Conservation (phyloP, 805 yeast species). For the Millerozyma acaciae region DNA sequence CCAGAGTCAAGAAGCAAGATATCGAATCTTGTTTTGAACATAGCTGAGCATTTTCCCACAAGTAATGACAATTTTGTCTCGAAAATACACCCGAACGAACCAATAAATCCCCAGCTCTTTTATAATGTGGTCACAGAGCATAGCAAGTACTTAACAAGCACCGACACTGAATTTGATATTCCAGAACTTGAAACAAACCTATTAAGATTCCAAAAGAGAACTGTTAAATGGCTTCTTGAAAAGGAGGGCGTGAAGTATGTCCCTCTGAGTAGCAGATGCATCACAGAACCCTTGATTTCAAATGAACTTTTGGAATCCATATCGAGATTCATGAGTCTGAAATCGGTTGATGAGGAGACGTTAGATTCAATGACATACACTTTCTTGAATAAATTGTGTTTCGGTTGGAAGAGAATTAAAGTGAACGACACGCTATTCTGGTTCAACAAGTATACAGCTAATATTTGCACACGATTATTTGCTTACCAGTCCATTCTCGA, state of each 20-base stretch:
- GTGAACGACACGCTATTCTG: slow-evolving; percentile 24
- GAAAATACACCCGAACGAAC: slow-evolving; percentile 11
- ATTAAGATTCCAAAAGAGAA: slow-evolving; percentile 48
- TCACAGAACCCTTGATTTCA: slow-evolving; percentile 16
- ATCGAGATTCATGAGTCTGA: slow-evolving; percentile 3
- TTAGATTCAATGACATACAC: slow-evolving; percentile 21
- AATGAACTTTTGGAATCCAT: slow-evolving; percentile 1
- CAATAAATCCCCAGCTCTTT: slow-evolving; percentile 37
- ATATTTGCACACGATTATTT: slow-evolving; percentile 32
- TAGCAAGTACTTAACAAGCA: slow-evolving; percentile 27
- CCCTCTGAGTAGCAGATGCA: slow-evolving; percentile 18
- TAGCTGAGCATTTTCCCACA: neutral
- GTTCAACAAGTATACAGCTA: slow-evolving; percentile 51
- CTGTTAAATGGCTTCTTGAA: slow-evolving; percentile 54
- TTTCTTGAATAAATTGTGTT: slow-evolving; percentile 40
- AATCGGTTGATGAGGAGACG: slow-evolving; percentile 5
- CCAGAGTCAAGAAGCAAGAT: slow-evolving; percentile 12
- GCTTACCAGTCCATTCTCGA: slow-evolving; percentile 27
- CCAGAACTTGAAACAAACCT: slow-evolving; percentile 43
- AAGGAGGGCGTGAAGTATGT: slow-evolving; percentile 45
- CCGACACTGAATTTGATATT: slow-evolving; percentile 23
- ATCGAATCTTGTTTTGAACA: neutral
- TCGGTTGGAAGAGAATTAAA: slow-evolving; percentile 47
- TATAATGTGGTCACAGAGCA: slow-evolving; percentile 48
- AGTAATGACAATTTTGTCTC: slow-evolving; percentile 1